Percentiles rank a stretch among this genome's conserved stretches.
phyloP scores from a whole-genome alignment of 163 green algal genomes.

The Volvox carteri region DNA sequence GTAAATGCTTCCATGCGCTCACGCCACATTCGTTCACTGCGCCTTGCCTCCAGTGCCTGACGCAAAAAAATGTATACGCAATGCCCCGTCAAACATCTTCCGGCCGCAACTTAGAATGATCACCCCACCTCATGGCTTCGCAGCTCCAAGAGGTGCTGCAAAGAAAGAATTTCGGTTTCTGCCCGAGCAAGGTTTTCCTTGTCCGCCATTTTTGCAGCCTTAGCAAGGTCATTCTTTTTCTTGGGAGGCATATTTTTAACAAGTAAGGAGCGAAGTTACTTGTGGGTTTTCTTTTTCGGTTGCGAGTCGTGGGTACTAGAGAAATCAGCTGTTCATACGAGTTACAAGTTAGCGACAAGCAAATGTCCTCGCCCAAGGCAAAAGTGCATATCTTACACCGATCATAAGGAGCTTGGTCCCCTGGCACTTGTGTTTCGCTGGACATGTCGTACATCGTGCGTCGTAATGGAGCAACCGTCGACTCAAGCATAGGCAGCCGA shows the following conservation, averaged over 20 bases:
- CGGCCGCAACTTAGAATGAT: background rate
- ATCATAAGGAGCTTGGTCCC: no score
- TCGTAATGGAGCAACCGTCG: no score
- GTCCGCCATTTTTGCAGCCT: conserved; percentile 67
- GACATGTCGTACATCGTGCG: background rate
- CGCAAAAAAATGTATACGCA: no score
- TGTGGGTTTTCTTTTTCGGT: no score
- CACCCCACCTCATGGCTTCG: conserved; percentile 66
- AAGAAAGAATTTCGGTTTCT: conserved; percentile 66
- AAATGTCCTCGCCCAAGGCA: no score
- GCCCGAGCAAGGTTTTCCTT: conserved; percentile 70
- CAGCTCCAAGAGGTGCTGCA: conserved; percentile 64
- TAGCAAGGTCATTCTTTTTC: conserved; percentile 59
- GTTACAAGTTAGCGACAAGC: no score
- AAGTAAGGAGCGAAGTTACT: background rate
- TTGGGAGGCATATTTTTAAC: conserved; percentile 54
- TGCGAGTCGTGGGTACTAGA: no score
- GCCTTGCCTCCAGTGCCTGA: conserved; percentile 68
- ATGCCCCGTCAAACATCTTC: no score
- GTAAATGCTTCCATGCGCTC: conserved; percentile 66
- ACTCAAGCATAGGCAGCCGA: no score
- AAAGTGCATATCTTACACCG: no score
- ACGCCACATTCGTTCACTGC: conserved; percentile 68
- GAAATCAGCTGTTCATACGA: no score
- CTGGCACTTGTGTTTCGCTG: background rate